These are phyloP conservation scores for Hamamelis virginiana DNA, from an alignment of 164 flowering plant species.

Conservation along the genomic window DNA sequence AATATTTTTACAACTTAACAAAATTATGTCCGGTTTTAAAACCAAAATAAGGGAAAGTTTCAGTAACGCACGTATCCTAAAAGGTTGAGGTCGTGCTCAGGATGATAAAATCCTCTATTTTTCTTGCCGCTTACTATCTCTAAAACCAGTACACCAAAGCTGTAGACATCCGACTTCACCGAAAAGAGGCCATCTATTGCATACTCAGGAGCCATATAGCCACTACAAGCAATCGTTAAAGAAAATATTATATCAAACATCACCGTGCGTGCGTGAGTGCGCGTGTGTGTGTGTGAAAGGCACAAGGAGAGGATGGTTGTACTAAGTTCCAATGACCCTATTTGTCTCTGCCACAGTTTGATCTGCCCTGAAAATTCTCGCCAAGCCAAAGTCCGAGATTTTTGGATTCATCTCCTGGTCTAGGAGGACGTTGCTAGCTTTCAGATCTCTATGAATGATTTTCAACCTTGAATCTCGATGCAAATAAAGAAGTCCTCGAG, in stretches of 20 bases:
- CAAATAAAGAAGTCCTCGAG: conserved; percentile 12
- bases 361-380: conserved; percentile 6
- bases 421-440: conserved; percentile 11
- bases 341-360: conserved; percentile 3
- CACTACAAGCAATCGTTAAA: conserved; percentile 20
- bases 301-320: background rate
- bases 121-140: conserved; percentile 39
- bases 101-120: conserved; percentile 29
- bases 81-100: conserved; percentile 25
- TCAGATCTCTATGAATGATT: conserved; percentile 11
- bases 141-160: conserved; percentile 46
- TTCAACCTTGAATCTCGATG: conserved; percentile 10
- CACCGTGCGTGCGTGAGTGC: background rate
- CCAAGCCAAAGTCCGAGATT: conserved; percentile 16
- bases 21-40: no score
- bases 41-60: background rate
- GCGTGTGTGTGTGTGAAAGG: background rate
- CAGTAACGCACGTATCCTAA: conserved; percentile 29
- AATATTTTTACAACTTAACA: no score
- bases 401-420: conserved; percentile 15
- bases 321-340: conserved; percentile 15
- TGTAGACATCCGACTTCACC: conserved; percentile 50
- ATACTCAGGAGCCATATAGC: conserved; percentile 53
- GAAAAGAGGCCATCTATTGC: conserved; percentile 45
- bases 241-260: background rate